A percentile compares a stretch with the other conserved stretches of the same genome.
These are phyloP conservation scores for Pseudoperonospora humuli DNA, from an alignment of 352 stramenopile genomes.

Conservation along the genomic window DNA sequence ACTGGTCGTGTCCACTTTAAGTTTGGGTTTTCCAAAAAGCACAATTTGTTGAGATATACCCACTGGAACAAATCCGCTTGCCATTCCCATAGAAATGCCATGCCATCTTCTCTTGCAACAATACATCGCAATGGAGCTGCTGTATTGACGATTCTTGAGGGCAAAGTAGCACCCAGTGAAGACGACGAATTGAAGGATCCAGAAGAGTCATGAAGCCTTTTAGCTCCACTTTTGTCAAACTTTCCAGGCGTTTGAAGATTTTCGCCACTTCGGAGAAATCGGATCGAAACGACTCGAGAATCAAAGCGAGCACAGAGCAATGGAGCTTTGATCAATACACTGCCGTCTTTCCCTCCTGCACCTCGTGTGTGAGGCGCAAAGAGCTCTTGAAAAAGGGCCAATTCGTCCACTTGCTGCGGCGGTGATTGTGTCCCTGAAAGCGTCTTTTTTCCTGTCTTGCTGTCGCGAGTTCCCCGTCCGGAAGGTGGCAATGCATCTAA, in stretches of 20 bases:
- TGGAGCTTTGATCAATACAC: slow-evolving; percentile 54
- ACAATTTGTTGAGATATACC: slow-evolving; percentile 78
- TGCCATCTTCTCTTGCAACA: slow-evolving; percentile 65
- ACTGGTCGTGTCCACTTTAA: slow-evolving; percentile 75
- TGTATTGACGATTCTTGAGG: slow-evolving; percentile 8
- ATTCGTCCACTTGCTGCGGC: slow-evolving; percentile 45
- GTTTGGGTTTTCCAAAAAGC: slow-evolving; percentile 75
- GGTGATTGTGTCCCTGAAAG: slow-evolving; percentile 16
- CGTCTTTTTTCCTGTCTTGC: slow-evolving; percentile 24
- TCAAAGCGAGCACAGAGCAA: slow-evolving; percentile 71
- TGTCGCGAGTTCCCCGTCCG: slow-evolving; percentile 1
- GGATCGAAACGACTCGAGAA: slow-evolving; percentile 51
- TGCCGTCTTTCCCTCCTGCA: slow-evolving; percentile 47
- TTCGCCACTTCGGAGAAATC: slow-evolving; percentile 38
- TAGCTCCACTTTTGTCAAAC: slow-evolving; percentile 4
- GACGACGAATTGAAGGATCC: slow-evolving; percentile 8
- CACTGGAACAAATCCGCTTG: slow-evolving; percentile 65
- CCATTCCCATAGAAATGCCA: slow-evolving; percentile 83
- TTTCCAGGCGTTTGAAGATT: slow-evolving; percentile 1
- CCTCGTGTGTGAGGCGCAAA: slow-evolving; percentile 35
- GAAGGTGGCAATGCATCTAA: slow-evolving; percentile 61
- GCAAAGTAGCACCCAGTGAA: not conserved
- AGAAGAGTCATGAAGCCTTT: slow-evolving; percentile 9
- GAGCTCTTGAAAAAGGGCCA: slow-evolving; percentile 66
- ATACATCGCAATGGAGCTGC: slow-evolving; percentile 50